Evolutionary conservation across 2,329 filamentous ascomycete genomes (phyloP).

Genomic region (Fusarium hostae): DNA sequence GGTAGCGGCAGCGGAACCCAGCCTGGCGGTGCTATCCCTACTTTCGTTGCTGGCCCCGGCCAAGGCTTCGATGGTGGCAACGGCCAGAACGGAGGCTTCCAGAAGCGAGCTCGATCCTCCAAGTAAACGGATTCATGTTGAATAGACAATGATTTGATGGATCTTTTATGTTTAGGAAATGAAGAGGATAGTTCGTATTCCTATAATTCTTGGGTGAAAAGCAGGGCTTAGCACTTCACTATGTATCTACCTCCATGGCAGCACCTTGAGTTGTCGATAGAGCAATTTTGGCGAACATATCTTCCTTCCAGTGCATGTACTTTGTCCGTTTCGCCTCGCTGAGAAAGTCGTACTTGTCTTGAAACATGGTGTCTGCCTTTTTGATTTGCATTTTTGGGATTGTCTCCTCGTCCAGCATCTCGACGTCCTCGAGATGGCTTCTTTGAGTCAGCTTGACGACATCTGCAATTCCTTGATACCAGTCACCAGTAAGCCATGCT

Average conservation of each 20-base stretch:
- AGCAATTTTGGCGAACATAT: slow-evolving; percentile 67
- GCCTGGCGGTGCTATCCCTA: slow-evolving; percentile 13
- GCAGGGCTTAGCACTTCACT: slow-evolving; percentile 40
- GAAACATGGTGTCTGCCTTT: slow-evolving; percentile 76
- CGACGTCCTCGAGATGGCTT: slow-evolving; percentile 50
- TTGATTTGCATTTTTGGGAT: slow-evolving; percentile 55
- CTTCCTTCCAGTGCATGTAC: slow-evolving; percentile 72
- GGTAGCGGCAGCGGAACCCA: slow-evolving; percentile 8
- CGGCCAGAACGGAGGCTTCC: slow-evolving; percentile 21
- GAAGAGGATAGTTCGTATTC: slow-evolving; percentile 31
- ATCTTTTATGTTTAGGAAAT: slow-evolving; percentile 21
- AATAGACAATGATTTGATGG: slow-evolving; percentile 9
- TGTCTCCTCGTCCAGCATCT: slow-evolving; percentile 49
- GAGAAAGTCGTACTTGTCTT: slow-evolving; percentile 77
- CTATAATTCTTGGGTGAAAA: slow-evolving; percentile 42
- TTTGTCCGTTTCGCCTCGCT: slow-evolving; percentile 70
- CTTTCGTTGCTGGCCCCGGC: slow-evolving; percentile 28
- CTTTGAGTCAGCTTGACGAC: slow-evolving; percentile 54
- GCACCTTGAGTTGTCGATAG: slow-evolving; percentile 49
- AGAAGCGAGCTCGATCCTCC: slow-evolving; percentile 20
- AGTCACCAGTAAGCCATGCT: slow-evolving; percentile 70
- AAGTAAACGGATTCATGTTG: slow-evolving; percentile 16
- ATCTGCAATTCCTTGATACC: slow-evolving; percentile 70
- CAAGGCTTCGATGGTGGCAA: slow-evolving; percentile 19
- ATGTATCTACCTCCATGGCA: slow-evolving; percentile 52